These are phyloP conservation scores for Carex arenaria DNA, from an alignment of 202 grass and related monocot genomes.

Conservation along the genomic window DNA sequence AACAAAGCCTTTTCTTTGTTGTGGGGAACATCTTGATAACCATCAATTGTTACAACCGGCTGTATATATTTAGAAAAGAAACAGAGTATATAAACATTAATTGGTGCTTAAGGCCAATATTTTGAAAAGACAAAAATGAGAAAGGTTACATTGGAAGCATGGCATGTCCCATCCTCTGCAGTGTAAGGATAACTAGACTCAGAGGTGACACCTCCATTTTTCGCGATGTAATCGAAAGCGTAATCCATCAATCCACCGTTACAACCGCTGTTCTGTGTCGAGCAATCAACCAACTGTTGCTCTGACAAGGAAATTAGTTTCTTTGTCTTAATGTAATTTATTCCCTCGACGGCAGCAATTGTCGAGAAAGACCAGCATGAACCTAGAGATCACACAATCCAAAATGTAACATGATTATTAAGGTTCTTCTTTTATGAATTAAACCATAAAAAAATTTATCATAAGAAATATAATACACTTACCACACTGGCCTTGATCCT, in stretches of 20 bases:
- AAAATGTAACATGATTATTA: background rate
- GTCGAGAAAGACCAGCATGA: slow-evolving; percentile 76
- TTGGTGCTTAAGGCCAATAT: background rate
- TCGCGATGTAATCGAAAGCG: slow-evolving; percentile 59
- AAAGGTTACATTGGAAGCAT: background rate
- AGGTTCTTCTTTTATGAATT: background rate
- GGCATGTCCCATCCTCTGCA: slow-evolving; percentile 28
- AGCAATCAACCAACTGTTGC: slow-evolving; percentile 73
- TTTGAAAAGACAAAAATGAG: background rate
- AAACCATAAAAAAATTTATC: background rate
- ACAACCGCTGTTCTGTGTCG: slow-evolving; percentile 39
- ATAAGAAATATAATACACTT: background rate
- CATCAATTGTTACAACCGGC: slow-evolving; percentile 31
- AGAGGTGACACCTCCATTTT: slow-evolving; percentile 43
- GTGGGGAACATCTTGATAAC: slow-evolving; percentile 23
- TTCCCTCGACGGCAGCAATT: slow-evolving; percentile 53
- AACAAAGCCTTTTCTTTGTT: slow-evolving; percentile 32
- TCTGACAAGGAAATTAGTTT: slow-evolving; percentile 58
- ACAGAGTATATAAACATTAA: background rate
- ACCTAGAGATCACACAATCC: background rate
- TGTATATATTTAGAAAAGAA: background rate
- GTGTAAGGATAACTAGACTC: slow-evolving; percentile 48
- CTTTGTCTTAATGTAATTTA: slow-evolving; percentile 57
- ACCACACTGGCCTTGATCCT: slow-evolving; percentile 69
- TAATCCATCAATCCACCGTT: slow-evolving; percentile 76